Base-by-base conservation (phyloP, 2,329 filamentous ascomycete species). In the Microthyrium microscopicum region DNA sequence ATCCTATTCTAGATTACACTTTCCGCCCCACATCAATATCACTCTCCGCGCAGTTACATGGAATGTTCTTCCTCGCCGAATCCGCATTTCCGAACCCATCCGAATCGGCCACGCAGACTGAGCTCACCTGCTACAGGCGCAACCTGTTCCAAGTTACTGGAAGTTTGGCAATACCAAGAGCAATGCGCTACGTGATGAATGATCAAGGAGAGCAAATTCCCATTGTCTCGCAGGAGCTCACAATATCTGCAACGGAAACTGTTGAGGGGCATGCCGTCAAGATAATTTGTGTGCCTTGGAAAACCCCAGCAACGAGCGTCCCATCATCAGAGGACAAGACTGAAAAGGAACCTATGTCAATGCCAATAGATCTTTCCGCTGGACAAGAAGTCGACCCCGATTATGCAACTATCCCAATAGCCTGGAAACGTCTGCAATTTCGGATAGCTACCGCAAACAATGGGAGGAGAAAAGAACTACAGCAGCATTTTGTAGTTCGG, bases 71-170 rank as follows among this genome's bases (percentile, higher is more conserved):
- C 52, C 62, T 87, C 20, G 83, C 80, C 20, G 80, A 87, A 51
- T 78, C 79, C 59, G 75, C 77, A 2, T 68, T 76, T 47, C 72
- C 65, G 40, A 58, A 65, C 4, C 59, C 61, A 53, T 73, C 53
- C 55, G 70, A 56, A 60, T 57, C 62, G 7, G 60, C 56, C 26
- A 61, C 66, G 29, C 77, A 79, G 50, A 82, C 72, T 33, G 87
- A 95, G 57, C 57, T 95, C 52, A 95, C 87, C 3, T 95, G 87
- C 64, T 95, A 95, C 56, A 78, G 87, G 42, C 73, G 87, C 30
- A 95, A 95, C 50, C 64, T 95, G 31, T 95, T 95, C 56, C 87
- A 94, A 54, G 91, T 94, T 48, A 92, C 84, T 40, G 87, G 87
- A 37, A 84, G 77, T 4, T 70, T 93, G 37, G 83, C 83, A 26